Base-by-base conservation (phyloP, 106 monocot genomes). In the Agapanthus africanus region DNA sequence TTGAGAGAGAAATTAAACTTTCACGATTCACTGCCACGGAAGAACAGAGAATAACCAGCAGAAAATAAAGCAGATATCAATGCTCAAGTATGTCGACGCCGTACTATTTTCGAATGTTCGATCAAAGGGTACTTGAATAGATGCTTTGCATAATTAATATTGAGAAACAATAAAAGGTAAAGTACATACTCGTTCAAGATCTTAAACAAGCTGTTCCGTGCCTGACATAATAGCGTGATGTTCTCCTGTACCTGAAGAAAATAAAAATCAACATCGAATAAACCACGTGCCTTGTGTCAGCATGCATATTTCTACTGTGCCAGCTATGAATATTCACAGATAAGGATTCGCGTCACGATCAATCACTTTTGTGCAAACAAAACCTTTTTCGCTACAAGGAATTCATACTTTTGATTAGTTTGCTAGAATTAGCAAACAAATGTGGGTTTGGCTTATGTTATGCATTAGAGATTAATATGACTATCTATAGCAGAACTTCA, bases 181-280 rank as follows among this genome's bases (percentile, higher is more conserved):
- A 75, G 18, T 32, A 70, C 88, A 79, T 91, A 95, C 95, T 95
- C 95, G 41, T 91, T 85, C 83, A 95, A 69, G 72, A 95, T 69
- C 51, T 76, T 34, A 44, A 76, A 50, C 25, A 95, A 91, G 63
- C 88, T 95, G 36, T 86, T 87, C 66, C 88, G 81, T 59, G 87
- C 77, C 70, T 91, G 78, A 68, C 85, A 84, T 37, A 95, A 83
- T 39, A 95, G 73, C 63, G 54, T 39, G 44, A 95, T 65, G 62
- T 95, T 95, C 4, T 95, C 95, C 75, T 95, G 79, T 41, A 86
- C 64, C 95, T 95, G 81, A 83, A 73, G 16, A 37, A 51, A 77
- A 56, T 21, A 66, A 66, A 44, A 38, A 44, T 70, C 57, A 70
- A 11, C 26, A 70, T 33, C 50, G 19, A 19, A 35, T 61, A 70